phyloP scores from a whole-genome alignment of 345 rosid genomes.

The Moricandia moricandioides region DNA sequence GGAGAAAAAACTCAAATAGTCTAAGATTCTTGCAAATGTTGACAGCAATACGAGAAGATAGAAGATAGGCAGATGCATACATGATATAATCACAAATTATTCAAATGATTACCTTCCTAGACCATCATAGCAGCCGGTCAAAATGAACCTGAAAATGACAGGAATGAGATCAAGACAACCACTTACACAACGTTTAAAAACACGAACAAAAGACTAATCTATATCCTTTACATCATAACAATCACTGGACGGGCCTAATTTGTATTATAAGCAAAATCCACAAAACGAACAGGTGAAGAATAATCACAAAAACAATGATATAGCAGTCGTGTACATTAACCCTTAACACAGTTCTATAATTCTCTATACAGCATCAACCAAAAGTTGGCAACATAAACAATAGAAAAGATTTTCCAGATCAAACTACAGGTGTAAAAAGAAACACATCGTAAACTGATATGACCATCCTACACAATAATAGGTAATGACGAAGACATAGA shows the following conservation, averaged over 20 bases:
- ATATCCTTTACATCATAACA: neutral
- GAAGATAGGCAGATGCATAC: neutral
- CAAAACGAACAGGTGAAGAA: neutral
- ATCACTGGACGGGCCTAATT: neutral
- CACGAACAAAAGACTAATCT: neutral
- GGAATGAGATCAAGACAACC: constrained; percentile 13
- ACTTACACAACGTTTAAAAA: neutral
- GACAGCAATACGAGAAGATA: neutral
- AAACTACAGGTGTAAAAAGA: neutral
- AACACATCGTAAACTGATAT: neutral
- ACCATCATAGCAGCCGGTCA: constrained; percentile 87
- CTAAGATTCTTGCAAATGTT: constrained; percentile 14
- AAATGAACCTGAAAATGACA: constrained; percentile 68
- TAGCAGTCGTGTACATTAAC: neutral
- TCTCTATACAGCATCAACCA: neutral
- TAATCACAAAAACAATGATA: neutral
- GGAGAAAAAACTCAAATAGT: neutral
- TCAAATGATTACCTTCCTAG: constrained; percentile 59
- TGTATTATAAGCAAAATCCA: neutral
- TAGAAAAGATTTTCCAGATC: neutral
- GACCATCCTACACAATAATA: neutral
- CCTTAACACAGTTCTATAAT: neutral
- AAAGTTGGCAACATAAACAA: neutral
- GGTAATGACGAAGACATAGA: neutral
- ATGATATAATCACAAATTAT: neutral